Evolutionary conservation across 2,329 filamentous ascomycete species (phyloP), one percentile per base, ranked within the genome.

Genomic region (Fusarium tjaetaba): DNA sequence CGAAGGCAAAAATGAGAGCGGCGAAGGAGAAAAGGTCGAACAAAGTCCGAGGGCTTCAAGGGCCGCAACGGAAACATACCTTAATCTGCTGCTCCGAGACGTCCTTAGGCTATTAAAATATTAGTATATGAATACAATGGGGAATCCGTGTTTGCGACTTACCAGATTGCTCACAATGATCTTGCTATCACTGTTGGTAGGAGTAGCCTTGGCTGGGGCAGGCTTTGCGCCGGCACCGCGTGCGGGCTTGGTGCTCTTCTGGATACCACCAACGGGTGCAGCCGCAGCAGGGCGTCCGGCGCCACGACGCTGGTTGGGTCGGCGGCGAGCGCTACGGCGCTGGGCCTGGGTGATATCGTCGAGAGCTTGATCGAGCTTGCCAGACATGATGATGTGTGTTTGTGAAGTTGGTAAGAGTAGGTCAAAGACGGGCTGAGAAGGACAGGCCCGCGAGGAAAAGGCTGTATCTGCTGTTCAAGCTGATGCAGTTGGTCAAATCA

Each of bases 101-200:
- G 91, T 99, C 96, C 88, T 92, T 92, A 84, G 96, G 96, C 94
- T 98, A 77, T 39, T 63, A 24, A 14, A 20, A 32, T 34, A 84
- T 93, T 86, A 93, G 88, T 55, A 51, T n/a, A 20, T 10, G 20
- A n/a, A 16, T 41, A 28, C 4, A n/a, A 26, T 15, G 4, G 4
- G 1, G 71, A 51, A 26, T 39, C n/a, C 16, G 43, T 28, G 38
- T 10, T 43, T 16, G 38, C 6, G 53, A 78, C 95, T 85, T 92
- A 98, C 95, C 89, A 99, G 90, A 88, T 97, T 97, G 92, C 94
- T 97, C 86, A 99, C 96, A 85, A 97, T 94, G 86, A 98, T 96
- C 87, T 98, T 98, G 89, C 94, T 97, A 78, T 97, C 94, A 80
- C 90, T 91, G 79, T 87, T 86, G 70, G 85, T 83, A 75, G 87